Conservation (phyloP, 2,329 filamentous ascomycete species). For the Colletotrichum sp. region DNA sequence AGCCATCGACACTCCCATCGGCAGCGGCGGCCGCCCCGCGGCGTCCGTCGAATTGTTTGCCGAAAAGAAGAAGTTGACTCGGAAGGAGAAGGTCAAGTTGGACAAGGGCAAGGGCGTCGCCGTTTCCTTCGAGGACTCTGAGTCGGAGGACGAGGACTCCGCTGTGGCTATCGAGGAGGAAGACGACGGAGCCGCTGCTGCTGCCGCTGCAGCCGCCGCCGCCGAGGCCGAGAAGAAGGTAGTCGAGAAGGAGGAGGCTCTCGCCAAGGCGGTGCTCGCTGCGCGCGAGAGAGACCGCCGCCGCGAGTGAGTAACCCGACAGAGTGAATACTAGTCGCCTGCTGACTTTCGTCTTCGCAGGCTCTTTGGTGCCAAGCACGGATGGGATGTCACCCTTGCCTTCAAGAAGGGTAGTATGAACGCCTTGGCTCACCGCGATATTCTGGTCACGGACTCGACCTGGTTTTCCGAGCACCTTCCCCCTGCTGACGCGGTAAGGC, state of each 20-base stretch:
- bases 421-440: conserved; percentile 32
- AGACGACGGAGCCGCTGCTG: background rate
- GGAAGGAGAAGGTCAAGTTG: background rate
- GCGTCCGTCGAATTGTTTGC: background rate
- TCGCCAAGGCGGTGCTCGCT: background rate
- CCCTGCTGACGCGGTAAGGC: conserved; percentile 29
- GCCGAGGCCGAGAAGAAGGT: background rate
- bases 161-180: background rate
- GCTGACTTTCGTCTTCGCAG: background rate
- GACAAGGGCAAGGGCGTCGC: background rate
- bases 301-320: background rate
- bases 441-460: conserved; percentile 35
- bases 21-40: background rate
- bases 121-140: background rate
- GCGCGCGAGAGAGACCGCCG: background rate
- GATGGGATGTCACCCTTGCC: background rate
- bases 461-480: conserved; percentile 39
- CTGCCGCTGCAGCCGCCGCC: background rate
- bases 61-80: background rate
- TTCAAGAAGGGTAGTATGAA: background rate
- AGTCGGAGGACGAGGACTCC: background rate
- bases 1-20: background rate
- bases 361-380: background rate
- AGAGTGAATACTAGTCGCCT: background rate
- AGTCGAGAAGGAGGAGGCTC: background rate